A percentile compares a stretch with the other conserved stretches of the same genome.
phyloP scores from a whole-genome alignment of 345 rosid species.

The Arabis hirsuta region DNA sequence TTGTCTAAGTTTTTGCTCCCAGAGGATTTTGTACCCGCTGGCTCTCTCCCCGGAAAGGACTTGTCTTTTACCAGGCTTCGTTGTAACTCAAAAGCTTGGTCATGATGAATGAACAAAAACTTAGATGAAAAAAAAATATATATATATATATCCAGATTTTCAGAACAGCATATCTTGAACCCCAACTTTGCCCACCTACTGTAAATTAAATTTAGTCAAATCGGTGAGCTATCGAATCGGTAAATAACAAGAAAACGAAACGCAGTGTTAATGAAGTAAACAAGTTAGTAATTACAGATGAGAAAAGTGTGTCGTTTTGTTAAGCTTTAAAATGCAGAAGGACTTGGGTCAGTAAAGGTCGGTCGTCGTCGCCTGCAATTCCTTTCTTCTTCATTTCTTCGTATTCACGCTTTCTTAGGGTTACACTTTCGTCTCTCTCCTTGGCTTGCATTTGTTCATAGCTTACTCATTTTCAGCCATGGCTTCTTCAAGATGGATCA shows the following conservation, averaged over 20 bases:
- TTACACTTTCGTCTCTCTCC: neutral
- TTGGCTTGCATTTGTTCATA: neutral
- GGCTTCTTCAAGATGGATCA: constrained; percentile 32
- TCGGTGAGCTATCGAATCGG: too few species aligned
- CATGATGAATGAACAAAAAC: too few species aligned
- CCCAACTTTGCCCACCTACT: too few species aligned
- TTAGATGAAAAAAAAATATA: too few species aligned
- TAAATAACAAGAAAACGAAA: neutral
- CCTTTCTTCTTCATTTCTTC: constrained; percentile 14
- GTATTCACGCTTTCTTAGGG: constrained; percentile 28
- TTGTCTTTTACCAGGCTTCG: too few species aligned
- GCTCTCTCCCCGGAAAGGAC: too few species aligned
- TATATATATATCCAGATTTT: too few species aligned
- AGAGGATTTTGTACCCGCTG: too few species aligned
- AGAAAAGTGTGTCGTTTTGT: neutral
- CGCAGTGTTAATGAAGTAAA: neutral
- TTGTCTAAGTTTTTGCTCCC: too few species aligned
- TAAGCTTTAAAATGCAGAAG: neutral
- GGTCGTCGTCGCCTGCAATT: neutral
- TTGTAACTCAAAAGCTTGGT: too few species aligned
- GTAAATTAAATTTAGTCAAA: too few species aligned
- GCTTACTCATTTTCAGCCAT: constrained; percentile 11
- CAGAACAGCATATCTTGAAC: too few species aligned
- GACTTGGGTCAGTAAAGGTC: neutral
- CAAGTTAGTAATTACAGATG: neutral